Evolutionary conservation across 208 protist genomes (phyloP), one percentile per base, ranked within the genome.

Genomic region (Crithidia acanthocephali): DNA sequence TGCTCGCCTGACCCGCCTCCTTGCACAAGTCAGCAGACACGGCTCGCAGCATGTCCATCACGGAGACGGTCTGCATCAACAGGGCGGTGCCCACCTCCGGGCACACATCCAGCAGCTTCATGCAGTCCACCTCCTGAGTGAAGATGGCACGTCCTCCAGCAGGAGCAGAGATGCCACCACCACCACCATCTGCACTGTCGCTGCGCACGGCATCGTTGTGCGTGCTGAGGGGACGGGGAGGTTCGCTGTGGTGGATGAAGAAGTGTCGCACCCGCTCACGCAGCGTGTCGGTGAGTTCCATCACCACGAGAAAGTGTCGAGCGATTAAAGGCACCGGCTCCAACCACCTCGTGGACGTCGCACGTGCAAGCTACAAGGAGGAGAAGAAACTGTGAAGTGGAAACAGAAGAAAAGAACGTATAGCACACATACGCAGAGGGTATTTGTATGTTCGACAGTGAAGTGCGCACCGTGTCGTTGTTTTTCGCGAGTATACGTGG

Each of bases 61-160:
- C 65, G 2, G 67, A 44, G 5, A 83, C 53, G 8, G 91, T 88
- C 35, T 84, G 63, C 10, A 27, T 78, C 48, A 92, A 88, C 35
- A 95, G 69, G 20, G 62, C 40, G 16, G 51, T 64, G 13, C 80
- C 70, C 27, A 93, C 47, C n/a, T 68, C 58, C 2, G 91, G 91
- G 65, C 76, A 87, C 35, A 66, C 48, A 33, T 80, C 52, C 11
- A 93, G 74, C 13, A 95, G 76, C 47, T 80, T 76, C 81, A 95
- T 91, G 80, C 85, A 90, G 68, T 95, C 91, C 53, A 95, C 73
- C 60, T 92, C 81, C 51, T 90, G 88, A 30, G 74, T 80, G 76
- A 81, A 92, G 30, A 91, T 76, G 30, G 23, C 66, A 16, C 90
- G 76, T 23, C 79, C 63, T 2, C 63, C 70, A 6, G 57, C 52